These are phyloP conservation scores for Colletotrichum sp. DNA, from an alignment of 2,329 filamentous ascomycete genomes.

Conservation along the genomic window DNA sequence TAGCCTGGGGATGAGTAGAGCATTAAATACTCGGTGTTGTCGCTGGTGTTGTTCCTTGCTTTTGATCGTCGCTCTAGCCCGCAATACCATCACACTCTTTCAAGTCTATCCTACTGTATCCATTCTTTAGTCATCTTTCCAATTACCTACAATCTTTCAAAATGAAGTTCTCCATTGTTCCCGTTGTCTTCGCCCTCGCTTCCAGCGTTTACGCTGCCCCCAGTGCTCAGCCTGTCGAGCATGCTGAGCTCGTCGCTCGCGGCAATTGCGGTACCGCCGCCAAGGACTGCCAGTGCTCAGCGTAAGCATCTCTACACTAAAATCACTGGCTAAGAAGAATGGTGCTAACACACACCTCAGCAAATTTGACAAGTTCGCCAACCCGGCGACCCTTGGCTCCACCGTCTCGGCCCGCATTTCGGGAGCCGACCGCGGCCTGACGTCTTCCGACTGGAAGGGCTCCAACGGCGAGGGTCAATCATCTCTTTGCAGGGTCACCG, in stretches of 20 bases:
- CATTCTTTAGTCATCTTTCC: not conserved
- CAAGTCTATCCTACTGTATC: not conserved
- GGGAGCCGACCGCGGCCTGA: not conserved
- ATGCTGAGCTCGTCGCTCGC: not conserved
- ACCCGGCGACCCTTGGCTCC: not conserved
- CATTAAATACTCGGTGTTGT: not conserved
- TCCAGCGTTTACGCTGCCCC: not conserved
- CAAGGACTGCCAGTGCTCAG: not conserved
- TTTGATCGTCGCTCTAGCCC: not conserved
- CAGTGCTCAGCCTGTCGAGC: not conserved
- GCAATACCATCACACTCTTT: not conserved
- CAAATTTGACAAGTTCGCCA: not conserved
- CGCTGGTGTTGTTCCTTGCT: not conserved
- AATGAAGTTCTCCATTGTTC: not conserved
- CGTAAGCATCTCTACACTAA: not conserved
- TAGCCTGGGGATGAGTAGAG: not conserved
- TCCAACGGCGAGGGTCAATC: not conserved
- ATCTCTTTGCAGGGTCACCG: not conserved
- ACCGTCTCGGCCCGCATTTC: conserved; percentile 2
- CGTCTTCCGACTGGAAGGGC: not conserved
- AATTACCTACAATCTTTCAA: not conserved
- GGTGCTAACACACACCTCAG: not conserved
- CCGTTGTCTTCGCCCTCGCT: not conserved
- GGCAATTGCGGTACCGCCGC: not conserved
- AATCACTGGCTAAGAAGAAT: not conserved